Conservation (phyloP, 768 basidiomycete genomes). For the Suillus plorans region DNA sequence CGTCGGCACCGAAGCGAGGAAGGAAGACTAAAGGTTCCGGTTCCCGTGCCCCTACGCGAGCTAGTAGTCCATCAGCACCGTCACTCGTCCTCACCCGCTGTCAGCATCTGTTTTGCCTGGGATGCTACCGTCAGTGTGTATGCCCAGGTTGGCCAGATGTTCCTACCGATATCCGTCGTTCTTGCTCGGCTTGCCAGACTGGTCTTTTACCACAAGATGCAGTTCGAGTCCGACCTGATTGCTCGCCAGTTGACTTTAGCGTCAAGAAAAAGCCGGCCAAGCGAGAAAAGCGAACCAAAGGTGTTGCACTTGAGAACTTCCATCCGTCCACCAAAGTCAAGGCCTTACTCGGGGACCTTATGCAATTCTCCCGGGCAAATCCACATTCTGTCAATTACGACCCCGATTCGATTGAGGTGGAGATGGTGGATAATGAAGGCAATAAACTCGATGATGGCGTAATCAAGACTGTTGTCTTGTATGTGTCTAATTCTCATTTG, state of each 20-base stretch:
- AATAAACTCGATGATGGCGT: conserved; percentile 66
- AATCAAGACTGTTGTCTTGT: conserved; percentile 96
- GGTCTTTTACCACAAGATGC: conserved; percentile 71
- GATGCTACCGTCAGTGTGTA: conserved; percentile 81
- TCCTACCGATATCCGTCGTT: conserved; percentile 49
- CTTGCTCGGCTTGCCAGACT: conserved; percentile 79
- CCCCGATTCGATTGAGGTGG: conserved; percentile 65
- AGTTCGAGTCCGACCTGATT: conserved; percentile 75
- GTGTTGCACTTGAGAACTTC: conserved; percentile 51
- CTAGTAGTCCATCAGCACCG: conserved; percentile 64
- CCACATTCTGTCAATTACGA: conserved; percentile 89
- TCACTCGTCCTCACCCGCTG: conserved; percentile 85
- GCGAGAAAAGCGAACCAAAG: conserved; percentile 67
- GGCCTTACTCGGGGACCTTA: conserved; percentile 75
- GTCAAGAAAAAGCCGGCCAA: conserved; percentile 64
- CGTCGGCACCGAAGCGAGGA: conserved; percentile 49
- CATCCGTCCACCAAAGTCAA: conserved; percentile 88
- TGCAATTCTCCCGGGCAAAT: conserved; percentile 80
- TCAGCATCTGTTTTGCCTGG: conserved; percentile 88
- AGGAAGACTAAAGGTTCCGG: conserved; percentile 52
- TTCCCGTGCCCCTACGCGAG: conserved; percentile 73
- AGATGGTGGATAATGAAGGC: conserved; percentile 76
- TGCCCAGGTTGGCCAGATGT: conserved; percentile 82
- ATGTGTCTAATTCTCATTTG: conserved; percentile 36
- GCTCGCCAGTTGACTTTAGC: conserved; percentile 36